Conservation (phyloP, 176 grass and related monocot genomes). For the Zea mays region DNA sequence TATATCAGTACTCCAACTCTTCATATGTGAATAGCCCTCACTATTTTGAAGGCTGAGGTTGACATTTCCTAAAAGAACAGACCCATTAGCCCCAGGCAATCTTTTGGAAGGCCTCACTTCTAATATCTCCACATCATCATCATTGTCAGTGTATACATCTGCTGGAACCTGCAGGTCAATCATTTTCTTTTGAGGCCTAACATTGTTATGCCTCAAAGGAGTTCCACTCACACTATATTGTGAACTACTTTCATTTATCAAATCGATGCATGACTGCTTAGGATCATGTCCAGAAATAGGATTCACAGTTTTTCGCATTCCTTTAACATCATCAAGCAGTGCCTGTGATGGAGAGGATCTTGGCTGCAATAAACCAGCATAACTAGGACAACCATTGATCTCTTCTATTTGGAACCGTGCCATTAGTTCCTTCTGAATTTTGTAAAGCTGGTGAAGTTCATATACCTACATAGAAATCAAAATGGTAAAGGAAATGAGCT, state of each 20-base stretch:
- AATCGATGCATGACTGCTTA: constrained; percentile 33
- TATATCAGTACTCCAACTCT: constrained; percentile 35
- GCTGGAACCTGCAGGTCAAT: constrained; percentile 51
- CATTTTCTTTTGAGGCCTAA: constrained; percentile 35
- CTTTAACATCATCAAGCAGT: constrained; percentile 36
- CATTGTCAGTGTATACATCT: constrained; percentile 46
- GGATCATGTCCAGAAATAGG: constrained; percentile 19
- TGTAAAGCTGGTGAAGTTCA: constrained; percentile 82
- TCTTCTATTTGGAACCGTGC: constrained; percentile 42
- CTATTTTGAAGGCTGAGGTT: constrained; percentile 31
- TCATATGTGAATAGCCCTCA: constrained; percentile 21
- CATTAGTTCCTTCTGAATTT: constrained; percentile 79
- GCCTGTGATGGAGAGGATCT: constrained; percentile 49
- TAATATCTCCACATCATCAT: constrained; percentile 44
- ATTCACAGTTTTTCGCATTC: constrained; percentile 12
- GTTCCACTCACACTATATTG: constrained; percentile 35
- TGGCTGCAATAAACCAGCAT: constrained; percentile 36
- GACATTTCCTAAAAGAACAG: constrained; percentile 33
- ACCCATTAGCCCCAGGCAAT: constrained; percentile 12
- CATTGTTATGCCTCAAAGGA: constrained; percentile 30
- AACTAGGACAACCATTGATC: constrained; percentile 37
- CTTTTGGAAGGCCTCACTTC: constrained; percentile 36
- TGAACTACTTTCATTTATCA: constrained; percentile 36
- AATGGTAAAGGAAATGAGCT: constrained; percentile 37
- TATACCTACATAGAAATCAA: constrained; percentile 51